phyloP scores from a whole-genome alignment of 139 green algal genomes.

The Tetradesmus obliquus region DNA sequence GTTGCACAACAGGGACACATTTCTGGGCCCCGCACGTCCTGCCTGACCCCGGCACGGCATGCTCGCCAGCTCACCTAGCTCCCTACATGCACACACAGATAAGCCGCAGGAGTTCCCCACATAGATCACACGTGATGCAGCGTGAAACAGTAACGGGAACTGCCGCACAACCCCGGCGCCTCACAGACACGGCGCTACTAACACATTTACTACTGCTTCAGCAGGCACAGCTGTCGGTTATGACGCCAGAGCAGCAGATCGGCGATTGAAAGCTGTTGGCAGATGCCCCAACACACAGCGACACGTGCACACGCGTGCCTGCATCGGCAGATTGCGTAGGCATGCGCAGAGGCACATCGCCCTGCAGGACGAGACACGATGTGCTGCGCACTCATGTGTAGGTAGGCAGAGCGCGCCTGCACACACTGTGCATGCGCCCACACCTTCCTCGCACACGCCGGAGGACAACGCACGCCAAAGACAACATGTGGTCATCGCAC shows the following conservation, averaged over 20 bases:
- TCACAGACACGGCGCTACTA: not conserved
- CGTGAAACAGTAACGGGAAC: not conserved
- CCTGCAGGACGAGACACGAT: not conserved
- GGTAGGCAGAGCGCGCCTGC: not conserved
- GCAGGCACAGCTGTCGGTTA: not conserved
- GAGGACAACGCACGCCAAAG: not conserved
- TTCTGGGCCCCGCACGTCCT: not conserved
- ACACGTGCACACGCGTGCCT: not conserved
- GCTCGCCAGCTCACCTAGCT: not conserved
- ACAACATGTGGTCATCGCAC: not conserved
- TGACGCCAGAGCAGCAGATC: not conserved
- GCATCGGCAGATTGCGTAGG: not conserved
- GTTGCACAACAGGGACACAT: not conserved
- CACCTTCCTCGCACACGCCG: not conserved
- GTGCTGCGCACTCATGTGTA: not conserved
- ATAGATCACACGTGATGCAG: not conserved
- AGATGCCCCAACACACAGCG: not conserved
- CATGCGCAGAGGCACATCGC: not conserved
- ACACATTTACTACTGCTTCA: not conserved
- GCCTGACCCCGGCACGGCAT: not conserved
- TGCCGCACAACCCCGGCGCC: not conserved
- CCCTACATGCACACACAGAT: not conserved
- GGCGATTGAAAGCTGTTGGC: not conserved
- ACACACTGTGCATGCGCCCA: not conserved
- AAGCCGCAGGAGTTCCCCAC: not conserved